Evolutionary conservation across 169 alveolate species (phyloP), one percentile per base, ranked within the genome.

Genomic region (Plasmodium adleri): DNA sequence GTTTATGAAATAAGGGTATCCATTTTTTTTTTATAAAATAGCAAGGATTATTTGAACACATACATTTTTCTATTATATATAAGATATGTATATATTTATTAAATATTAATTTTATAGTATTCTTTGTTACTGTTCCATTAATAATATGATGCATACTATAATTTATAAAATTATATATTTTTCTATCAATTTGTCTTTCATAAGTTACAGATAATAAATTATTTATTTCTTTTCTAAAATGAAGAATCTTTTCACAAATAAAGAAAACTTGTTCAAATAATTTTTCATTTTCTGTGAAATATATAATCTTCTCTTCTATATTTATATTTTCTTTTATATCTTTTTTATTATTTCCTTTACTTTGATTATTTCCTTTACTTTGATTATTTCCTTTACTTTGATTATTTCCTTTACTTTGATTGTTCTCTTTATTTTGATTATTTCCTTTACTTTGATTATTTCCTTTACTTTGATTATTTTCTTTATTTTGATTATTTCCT

Each of bases 1-100:
- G 1, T 3, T 39, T 3, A 52, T 54, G 50, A 43, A 72, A 22
- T 3, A 9, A 12, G 9, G 13, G 0, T 0, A 17, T 72, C 85
- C 85, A 72, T 10, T 9, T 72, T 54, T 72, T 72, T 13, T 54
- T 26, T 52, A 72, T 2, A 52, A 20, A 72, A 72, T 60, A 72
- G 28, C 20, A 72, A 13, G 49, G 22, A 54, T 54, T 17, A 3
- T 15, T 3, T 13, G 47, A 72, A 43, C 50, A 43, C 45, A 32
- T 32, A 5, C 32, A 72, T 2, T 2, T 72, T 72, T 72, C 71
- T 0, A 54, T 72, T 52, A 15, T 15, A 5, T 17, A 24, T 1
- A 72, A 24, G 22, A 72, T 13, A 72, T 72, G 43, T 12, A 72
- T 24, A 72, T 28, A 15, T 22, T 54, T 3, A 15, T 4, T 12